phyloP scores from a whole-genome alignment of 257 asterid species.

The Nicotiana sylvestris region DNA sequence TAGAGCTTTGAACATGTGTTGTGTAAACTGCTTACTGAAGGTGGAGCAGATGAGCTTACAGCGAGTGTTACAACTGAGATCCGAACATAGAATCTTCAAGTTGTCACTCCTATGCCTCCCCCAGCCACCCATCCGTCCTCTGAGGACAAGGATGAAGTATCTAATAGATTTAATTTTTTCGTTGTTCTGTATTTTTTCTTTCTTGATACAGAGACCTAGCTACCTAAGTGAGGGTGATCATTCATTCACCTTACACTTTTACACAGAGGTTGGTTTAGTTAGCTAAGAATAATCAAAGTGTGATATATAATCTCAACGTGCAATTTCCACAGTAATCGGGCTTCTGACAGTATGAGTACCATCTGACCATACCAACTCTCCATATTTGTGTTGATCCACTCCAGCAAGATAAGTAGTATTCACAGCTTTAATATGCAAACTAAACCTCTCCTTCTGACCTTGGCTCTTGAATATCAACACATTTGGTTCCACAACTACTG shows the following conservation, averaged over 20 bases:
- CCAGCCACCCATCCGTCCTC: no score
- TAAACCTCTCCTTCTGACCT: not conserved
- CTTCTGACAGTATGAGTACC: constrained; percentile 23
- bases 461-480: not conserved
- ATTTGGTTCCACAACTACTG: not conserved
- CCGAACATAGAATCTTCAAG: not conserved
- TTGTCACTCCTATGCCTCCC: no score
- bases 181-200: not conserved
- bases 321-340: constrained; percentile 10
- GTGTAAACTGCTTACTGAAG: not conserved
- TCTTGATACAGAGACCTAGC: not conserved
- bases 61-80: no score
- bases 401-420: not conserved
- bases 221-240: not conserved
- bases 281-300: not conserved
- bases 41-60: not conserved
- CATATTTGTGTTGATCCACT: not conserved
- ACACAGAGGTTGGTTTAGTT: not conserved
- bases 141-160: no score
- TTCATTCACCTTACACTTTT: not conserved
- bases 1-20: not conserved
- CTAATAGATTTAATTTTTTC: not conserved
- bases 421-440: not conserved
- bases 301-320: not conserved
- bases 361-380: constrained; percentile 22